Percentiles rank a stretch among this genome's conserved stretches.
phyloP scores from a whole-genome alignment of 148 eudicot genomes.

The Amaranthus hypochondriacus region DNA sequence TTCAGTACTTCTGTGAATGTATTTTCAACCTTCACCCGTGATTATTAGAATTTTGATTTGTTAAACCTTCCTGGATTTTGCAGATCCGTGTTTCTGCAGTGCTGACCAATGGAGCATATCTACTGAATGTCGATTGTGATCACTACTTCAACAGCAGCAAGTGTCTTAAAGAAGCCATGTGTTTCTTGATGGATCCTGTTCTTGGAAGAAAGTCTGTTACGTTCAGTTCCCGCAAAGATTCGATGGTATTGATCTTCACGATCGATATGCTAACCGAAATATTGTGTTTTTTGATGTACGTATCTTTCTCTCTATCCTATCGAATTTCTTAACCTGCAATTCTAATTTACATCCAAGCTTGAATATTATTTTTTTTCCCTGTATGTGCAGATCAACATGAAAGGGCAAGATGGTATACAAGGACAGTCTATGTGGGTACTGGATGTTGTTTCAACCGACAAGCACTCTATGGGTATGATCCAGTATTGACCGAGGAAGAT shows the following conservation, averaged over 20 bases:
- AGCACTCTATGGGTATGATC: slow-evolving; percentile 97
- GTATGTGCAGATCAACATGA: slow-evolving; percentile 78
- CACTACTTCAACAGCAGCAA: slow-evolving; percentile 98
- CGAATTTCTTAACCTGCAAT: background rate
- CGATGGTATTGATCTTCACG: slow-evolving; percentile 94
- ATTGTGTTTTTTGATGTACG: slow-evolving; percentile 96
- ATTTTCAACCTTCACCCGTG: too few species aligned
- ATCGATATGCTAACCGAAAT: slow-evolving; percentile 97
- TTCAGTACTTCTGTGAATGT: too few species aligned
- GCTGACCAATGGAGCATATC: slow-evolving; percentile 89
- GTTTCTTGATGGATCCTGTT: slow-evolving; percentile 96
- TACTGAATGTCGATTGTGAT: slow-evolving; percentile 96
- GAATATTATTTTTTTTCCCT: slow-evolving; percentile 11
- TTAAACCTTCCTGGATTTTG: slow-evolving; percentile 17
- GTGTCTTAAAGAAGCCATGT: slow-evolving; percentile 97
- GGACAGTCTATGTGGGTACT: slow-evolving; percentile 97
- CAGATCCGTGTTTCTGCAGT: slow-evolving; percentile 99
- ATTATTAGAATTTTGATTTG: background rate
- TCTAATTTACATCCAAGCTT: background rate
- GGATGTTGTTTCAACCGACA: slow-evolving; percentile 98
- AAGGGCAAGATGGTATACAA: slow-evolving; percentile 92
- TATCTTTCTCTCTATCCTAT: slow-evolving; percentile 13
- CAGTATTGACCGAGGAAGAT: slow-evolving; percentile 84
- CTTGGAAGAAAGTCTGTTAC: slow-evolving; percentile 78
- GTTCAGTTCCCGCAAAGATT: slow-evolving; percentile 97